Evolutionary conservation across 495 filamentous ascomycete species (phyloP), one percentile per base, ranked within the genome.

Genomic region (Staphylotrichum tortipilum): DNA sequence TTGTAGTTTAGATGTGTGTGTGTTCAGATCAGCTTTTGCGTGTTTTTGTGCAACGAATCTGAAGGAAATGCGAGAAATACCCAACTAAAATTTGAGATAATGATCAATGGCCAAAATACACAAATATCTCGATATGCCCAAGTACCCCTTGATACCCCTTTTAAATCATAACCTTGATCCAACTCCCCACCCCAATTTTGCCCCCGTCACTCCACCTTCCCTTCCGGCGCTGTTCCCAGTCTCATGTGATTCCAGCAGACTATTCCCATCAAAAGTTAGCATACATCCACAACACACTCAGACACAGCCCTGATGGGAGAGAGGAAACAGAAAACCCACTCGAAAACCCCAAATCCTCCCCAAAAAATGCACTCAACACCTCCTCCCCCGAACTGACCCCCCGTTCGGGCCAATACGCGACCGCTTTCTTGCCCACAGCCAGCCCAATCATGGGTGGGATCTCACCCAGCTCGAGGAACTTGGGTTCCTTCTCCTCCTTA

Each of bases 371-470:
- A 61, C 73, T 63, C 73, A 80, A 69, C 11, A 80, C 66, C 35
- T 85, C 73, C 54, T 77, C 77, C 0, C 82, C 82, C 44, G 68
- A 67, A 4, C 61, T 66, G 30, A 75, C 71, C 0, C 80, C 81
- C 3, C 62, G 63, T 0, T 63, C 67, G 0, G 73, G 66, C 44
- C 71, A 76, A 53, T 82, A 87, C 12, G 73, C 70, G 10, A 85
- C 73, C 0, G 80, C 82, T 50, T 75, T 77, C 57, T 80, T 78
- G 5, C 82, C 83, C 17, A 87, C 66, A 0, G 82, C 83, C 2
- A 87, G 55, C 2, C 78, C 81, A 48, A 87, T 85, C 66, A 84
- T 78, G 6, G 79, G 70, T 15, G 81, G 77, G 19, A 78, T 66
- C 42, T 75, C 68, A 4, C 61, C 62, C 2, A 85, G 63, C 47